A percentile compares a stretch with the other conserved stretches of the same genome.
Evolutionary conservation across 371 early-diverging fungal genomes (phyloP).

Genomic region (Funneliformis caledonium): DNA sequence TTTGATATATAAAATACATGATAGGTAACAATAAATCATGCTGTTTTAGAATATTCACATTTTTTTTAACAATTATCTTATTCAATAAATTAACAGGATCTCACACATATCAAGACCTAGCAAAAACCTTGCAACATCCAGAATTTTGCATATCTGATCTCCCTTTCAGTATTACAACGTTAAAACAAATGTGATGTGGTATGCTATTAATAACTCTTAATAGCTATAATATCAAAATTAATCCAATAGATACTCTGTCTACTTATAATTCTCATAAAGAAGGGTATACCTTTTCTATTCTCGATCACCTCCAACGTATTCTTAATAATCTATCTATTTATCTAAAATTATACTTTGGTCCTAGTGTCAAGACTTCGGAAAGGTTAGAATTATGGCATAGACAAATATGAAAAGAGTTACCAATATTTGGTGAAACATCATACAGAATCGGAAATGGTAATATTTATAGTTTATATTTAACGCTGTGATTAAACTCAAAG

Average conservation of each 20-base stretch:
- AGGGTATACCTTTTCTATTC: neutral
- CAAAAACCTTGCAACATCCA: neutral
- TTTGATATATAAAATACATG: neutral
- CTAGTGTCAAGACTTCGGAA: neutral
- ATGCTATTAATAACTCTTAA: neutral
- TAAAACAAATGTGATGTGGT: neutral
- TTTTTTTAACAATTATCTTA: no score
- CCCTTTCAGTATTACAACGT: neutral
- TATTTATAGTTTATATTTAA: neutral
- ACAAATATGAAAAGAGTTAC: neutral
- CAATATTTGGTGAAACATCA: neutral
- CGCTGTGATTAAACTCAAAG: neutral
- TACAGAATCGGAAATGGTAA: neutral
- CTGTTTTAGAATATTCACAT: neutral
- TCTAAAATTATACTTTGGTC: neutral
- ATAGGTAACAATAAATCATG: neutral
- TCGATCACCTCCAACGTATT: neutral
- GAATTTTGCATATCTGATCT: neutral
- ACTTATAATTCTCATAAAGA: neutral
- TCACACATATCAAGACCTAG: neutral
- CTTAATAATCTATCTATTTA: neutral
- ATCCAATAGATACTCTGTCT: neutral
- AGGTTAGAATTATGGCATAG: neutral
- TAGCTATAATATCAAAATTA: constrained; percentile 2
- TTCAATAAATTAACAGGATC: neutral